Evolutionary conservation across 345 rosid species (phyloP).

Genomic region (Aegle marmelos): DNA sequence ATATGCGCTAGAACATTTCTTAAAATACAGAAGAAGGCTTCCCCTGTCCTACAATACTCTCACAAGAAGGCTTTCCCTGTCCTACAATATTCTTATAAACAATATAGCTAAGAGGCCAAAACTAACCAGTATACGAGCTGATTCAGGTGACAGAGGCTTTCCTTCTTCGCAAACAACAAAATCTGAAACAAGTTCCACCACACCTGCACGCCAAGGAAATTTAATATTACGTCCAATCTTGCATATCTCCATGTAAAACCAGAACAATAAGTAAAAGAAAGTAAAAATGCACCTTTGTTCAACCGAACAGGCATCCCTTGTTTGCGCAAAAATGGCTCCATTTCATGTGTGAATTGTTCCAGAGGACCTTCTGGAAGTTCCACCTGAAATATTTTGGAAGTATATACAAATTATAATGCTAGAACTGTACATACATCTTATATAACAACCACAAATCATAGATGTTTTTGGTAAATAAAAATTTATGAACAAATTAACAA

Average conservation of each 20-base stretch:
- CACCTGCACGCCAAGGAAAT: conserved; percentile 45
- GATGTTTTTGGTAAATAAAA: not conserved
- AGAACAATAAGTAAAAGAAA: not conserved
- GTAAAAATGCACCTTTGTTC: conserved; percentile 59
- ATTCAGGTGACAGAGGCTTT: conserved; percentile 83
- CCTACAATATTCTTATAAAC: not conserved
- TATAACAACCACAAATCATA: not conserved
- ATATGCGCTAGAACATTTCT: not conserved
- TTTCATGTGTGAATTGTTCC: conserved; percentile 91
- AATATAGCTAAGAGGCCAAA: not conserved
- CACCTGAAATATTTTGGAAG: conserved; percentile 44
- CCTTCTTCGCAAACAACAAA: conserved; percentile 94
- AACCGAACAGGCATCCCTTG: conserved; percentile 96
- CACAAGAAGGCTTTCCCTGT: too few species aligned
- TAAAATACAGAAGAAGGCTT: not conserved
- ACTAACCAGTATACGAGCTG: conserved; percentile 84
- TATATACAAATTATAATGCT: not conserved
- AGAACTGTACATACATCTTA: not conserved
- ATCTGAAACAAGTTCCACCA: conserved; percentile 79
- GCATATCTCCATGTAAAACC: not conserved
- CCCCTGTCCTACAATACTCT: not conserved
- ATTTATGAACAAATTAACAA: not conserved
- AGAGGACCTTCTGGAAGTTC: conserved; percentile 85
- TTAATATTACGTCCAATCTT: not conserved
- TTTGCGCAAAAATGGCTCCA: conserved; percentile 94